Evolutionary conservation across 2,329 filamentous ascomycete genomes (phyloP).

Genomic region (Elsinoe necatrix): DNA sequence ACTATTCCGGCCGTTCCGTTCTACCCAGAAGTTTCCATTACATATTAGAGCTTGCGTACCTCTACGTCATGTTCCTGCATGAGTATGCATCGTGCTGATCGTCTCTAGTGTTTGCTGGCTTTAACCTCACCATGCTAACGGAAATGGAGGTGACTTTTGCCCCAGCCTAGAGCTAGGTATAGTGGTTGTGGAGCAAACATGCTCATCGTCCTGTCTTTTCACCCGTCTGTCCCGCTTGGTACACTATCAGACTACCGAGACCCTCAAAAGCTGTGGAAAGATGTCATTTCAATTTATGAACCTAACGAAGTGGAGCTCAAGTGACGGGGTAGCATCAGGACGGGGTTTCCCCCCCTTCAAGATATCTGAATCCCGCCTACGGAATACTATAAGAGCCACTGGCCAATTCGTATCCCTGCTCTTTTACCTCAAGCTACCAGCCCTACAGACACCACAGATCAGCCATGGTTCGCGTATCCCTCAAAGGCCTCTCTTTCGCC

Average conservation of each 20-base stretch:
- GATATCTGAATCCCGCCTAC: neutral
- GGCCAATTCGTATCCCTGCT: neutral
- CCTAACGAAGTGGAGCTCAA: neutral
- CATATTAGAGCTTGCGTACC: neutral
- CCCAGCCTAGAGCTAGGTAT: neutral
- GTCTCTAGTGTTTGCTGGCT: neutral
- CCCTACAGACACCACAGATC: neutral
- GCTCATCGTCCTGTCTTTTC: neutral
- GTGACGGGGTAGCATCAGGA: neutral
- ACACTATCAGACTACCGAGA: neutral
- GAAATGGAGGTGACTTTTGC: neutral
- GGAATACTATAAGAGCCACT: neutral
- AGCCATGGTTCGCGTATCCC: neutral
- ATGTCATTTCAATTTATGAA: neutral
- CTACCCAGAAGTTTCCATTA: neutral
- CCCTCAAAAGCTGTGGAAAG: neutral
- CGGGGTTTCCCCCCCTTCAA: neutral
- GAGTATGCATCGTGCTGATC: neutral
- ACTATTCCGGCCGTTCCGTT: neutral
- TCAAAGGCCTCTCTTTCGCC: neutral
- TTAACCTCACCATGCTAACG: neutral
- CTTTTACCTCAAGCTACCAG: neutral
- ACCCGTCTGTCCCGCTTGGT: neutral
- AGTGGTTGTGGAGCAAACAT: no score
- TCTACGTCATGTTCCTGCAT: neutral